Evolutionary conservation across 805 yeast species (phyloP).

Genomic region (Cyberlindnera mycetangii): DNA sequence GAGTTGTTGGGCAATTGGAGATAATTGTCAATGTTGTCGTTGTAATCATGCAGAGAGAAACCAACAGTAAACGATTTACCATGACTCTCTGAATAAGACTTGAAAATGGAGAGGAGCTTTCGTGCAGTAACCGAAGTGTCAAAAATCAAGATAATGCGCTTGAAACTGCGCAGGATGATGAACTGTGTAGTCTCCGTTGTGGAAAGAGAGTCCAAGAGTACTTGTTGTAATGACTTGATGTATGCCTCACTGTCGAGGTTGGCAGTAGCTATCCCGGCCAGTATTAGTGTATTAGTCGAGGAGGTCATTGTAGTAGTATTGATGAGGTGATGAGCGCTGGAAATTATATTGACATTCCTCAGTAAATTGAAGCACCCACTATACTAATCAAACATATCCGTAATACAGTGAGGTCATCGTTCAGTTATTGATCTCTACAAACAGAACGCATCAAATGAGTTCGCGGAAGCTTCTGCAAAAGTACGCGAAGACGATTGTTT

Average conservation of each 20-base stretch:
- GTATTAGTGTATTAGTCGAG: conserved; percentile 29
- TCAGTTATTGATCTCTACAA: no score
- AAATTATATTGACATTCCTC: not conserved
- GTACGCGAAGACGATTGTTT: no score
- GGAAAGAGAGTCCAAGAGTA: conserved; percentile 21
- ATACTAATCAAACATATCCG: no score
- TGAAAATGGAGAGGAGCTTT: conserved; percentile 8
- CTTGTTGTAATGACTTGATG: conserved; percentile 25
- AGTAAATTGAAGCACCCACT: not conserved
- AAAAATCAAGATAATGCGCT: conserved; percentile 28
- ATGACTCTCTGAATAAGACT: not conserved
- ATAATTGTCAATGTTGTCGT: conserved; percentile 20
- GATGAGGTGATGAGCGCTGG: no score
- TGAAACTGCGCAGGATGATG: conserved; percentile 27
- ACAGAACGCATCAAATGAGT: not conserved
- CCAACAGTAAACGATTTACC: conserved; percentile 15
- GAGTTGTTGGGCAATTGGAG: conserved; percentile 33
- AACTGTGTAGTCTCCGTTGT: conserved; percentile 26
- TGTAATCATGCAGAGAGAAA: conserved; percentile 20
- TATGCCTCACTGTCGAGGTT: conserved; percentile 19
- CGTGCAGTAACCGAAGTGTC: conserved; percentile 14
- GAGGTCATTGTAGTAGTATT: not conserved
- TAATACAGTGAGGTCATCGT: no score
- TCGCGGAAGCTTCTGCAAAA: no score
- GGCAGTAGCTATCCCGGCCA: conserved; percentile 20